Conservation (phyloP, 179 eudicot species). For the Camellia oleifera region DNA sequence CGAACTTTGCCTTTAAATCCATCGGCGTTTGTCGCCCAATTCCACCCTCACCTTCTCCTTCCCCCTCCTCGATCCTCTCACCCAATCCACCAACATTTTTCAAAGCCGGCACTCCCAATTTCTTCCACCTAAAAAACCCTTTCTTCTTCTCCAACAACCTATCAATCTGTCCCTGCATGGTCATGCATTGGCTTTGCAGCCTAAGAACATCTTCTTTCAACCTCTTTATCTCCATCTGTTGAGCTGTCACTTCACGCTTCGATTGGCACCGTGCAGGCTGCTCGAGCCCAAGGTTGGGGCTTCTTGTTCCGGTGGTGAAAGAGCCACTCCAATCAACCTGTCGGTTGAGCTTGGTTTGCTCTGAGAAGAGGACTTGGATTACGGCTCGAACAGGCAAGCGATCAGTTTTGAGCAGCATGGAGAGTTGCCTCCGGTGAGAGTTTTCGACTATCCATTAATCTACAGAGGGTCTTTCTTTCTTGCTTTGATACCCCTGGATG, state of each 20-base stretch:
- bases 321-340: conserved; percentile 69
- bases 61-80: conserved; percentile 26
- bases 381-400: conserved; percentile 75
- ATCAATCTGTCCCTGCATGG: conserved; percentile 59
- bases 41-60: conserved; percentile 28
- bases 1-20: conserved; percentile 24
- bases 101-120: conserved; percentile 21
- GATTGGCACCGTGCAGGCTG: conserved; percentile 46
- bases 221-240: conserved; percentile 57
- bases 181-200: conserved; percentile 53
- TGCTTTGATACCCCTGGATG: conserved; percentile 66
- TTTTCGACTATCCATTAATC: conserved; percentile 65
- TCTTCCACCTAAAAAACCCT: conserved; percentile 62
- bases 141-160: conserved; percentile 47
- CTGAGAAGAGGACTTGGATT: conserved; percentile 74
- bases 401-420: conserved; percentile 83
- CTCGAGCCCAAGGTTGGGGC: conserved; percentile 38
- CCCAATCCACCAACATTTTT: neutral
- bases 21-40: conserved; percentile 47
- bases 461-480: conserved; percentile 63
- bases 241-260: conserved; percentile 43
- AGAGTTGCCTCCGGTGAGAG: conserved; percentile 76
- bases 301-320: conserved; percentile 30
- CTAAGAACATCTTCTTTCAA: conserved; percentile 58
- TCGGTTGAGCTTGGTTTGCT: conserved; percentile 56